phyloP scores from a whole-genome alignment of 2,329 filamentous ascomycete genomes.

The Arthrobotrys pseudoclavata region DNA sequence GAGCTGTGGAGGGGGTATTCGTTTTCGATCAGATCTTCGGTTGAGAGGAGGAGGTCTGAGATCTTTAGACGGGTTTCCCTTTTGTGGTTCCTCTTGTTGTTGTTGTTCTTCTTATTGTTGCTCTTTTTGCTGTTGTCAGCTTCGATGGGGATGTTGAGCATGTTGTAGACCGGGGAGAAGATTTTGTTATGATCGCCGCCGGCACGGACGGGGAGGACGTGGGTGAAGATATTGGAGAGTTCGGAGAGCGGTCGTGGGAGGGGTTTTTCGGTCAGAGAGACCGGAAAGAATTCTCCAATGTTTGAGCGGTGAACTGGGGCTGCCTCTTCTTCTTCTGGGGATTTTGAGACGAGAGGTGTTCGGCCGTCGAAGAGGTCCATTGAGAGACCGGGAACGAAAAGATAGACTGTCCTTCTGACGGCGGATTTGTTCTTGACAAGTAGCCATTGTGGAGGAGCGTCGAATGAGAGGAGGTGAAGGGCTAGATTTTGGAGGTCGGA shows the following conservation, averaged over 20 bases:
- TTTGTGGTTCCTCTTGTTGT: not conserved
- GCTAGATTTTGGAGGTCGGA: conserved; percentile 75
- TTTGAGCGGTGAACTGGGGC: not conserved
- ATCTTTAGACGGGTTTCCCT: conserved; percentile 67
- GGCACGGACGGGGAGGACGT: conserved; percentile 89
- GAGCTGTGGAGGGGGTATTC: conserved; percentile 88
- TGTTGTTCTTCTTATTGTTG: conserved; percentile 68
- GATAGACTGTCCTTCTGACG: conserved; percentile 82
- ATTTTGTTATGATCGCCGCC: conserved; percentile 81
- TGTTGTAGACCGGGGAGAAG: conserved; percentile 69
- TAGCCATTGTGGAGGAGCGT: conserved; percentile 76
- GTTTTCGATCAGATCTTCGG: conserved; percentile 82
- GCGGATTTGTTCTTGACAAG: conserved; percentile 74
- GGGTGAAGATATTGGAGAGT: conserved; percentile 79
- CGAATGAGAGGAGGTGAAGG: conserved; percentile 77
- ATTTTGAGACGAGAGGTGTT: conserved; percentile 65
- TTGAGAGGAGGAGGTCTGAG: conserved; percentile 79
- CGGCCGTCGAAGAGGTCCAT: conserved; percentile 84
- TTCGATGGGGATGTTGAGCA: conserved; percentile 89
- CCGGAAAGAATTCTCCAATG: conserved; percentile 62
- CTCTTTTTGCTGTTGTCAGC: conserved; percentile 73
- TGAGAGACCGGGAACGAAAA: conserved; percentile 94
- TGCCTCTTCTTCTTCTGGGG: conserved; percentile 23
- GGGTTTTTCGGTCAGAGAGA: conserved; percentile 64
- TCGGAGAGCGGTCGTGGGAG: conserved; percentile 64